A percentile compares a stretch with the other conserved stretches of the same genome.
Conservation (phyloP, 2,329 filamentous ascomycete species). For the Ceratocystis cubensis region DNA sequence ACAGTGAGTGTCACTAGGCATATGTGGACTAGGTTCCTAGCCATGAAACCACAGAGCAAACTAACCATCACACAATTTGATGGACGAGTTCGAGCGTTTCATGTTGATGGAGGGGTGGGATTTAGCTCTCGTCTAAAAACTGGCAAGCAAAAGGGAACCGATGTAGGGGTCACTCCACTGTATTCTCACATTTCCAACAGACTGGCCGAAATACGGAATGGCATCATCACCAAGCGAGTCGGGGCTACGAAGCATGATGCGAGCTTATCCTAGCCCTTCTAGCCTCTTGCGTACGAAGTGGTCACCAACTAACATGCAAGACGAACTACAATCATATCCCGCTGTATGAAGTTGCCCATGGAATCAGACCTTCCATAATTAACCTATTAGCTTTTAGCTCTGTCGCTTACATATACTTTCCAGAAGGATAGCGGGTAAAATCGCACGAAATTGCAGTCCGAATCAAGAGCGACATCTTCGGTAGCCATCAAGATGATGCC, state of each 20-base stretch:
- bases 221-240: neutral
- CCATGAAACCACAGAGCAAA: too few relatives aligned
- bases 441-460: neutral
- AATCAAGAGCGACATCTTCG: neutral
- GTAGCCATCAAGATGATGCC: neutral
- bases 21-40: too few relatives aligned
- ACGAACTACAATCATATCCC: neutral
- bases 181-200: neutral
- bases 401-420: neutral
- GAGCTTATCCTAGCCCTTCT: neutral
- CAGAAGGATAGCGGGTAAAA: neutral
- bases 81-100: too few relatives aligned
- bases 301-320: neutral
- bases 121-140: too few relatives aligned
- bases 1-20: too few relatives aligned
- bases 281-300: neutral
- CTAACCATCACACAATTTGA: too few relatives aligned
- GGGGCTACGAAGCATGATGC: neutral
- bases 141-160: too few relatives aligned
- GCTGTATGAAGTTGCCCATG: neutral
- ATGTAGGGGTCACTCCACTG: neutral
- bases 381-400: neutral
- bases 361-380: neutral
- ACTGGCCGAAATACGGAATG: neutral
- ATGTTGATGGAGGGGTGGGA: too few relatives aligned